phyloP scores from a whole-genome alignment of 208 protist genomes.

The Leishmania gerbilli region DNA sequence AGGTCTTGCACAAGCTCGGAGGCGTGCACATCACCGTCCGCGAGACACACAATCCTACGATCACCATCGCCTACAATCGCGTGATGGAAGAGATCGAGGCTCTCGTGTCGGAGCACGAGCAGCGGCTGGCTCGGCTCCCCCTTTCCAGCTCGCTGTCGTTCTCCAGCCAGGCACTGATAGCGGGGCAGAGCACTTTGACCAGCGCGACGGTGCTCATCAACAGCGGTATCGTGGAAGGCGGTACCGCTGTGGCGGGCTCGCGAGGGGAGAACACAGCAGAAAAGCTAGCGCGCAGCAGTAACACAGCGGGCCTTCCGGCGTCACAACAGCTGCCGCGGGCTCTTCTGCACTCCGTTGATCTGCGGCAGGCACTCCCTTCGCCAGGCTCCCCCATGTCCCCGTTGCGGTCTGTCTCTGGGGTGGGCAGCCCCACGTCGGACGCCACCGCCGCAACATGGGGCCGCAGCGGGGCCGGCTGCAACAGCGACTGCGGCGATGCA shows the following conservation, averaged over 20 bases:
- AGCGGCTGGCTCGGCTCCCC: constrained; percentile 14
- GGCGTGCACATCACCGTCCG: constrained; percentile 43
- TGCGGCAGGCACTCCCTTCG: not conserved
- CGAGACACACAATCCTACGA: constrained; percentile 40
- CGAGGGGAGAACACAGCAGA: constrained; percentile 1
- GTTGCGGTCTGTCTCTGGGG: constrained; percentile 4
- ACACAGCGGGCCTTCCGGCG: not conserved
- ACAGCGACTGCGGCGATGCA: not conserved
- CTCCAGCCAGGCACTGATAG: not conserved
- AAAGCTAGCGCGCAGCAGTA: not conserved
- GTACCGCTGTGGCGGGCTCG: not conserved
- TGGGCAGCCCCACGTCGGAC: constrained; percentile 23
- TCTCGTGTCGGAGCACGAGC: constrained; percentile 26
- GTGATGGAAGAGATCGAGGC: constrained; percentile 34
- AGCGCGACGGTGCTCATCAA: not conserved
- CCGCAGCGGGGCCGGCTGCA: not conserved
- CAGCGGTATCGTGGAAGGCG: not conserved
- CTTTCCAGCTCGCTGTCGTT: not conserved
- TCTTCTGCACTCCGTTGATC: not conserved
- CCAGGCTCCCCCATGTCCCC: constrained; percentile 18
- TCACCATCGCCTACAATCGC: constrained; percentile 28
- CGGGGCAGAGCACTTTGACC: constrained; percentile 2
- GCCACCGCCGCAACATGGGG: constrained; percentile 7
- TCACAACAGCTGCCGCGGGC: not conserved
- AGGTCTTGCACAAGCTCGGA: constrained; percentile 41